phyloP scores from a whole-genome alignment of 495 filamentous ascomycete genomes.

The Xanthoparmelia taractica region DNA sequence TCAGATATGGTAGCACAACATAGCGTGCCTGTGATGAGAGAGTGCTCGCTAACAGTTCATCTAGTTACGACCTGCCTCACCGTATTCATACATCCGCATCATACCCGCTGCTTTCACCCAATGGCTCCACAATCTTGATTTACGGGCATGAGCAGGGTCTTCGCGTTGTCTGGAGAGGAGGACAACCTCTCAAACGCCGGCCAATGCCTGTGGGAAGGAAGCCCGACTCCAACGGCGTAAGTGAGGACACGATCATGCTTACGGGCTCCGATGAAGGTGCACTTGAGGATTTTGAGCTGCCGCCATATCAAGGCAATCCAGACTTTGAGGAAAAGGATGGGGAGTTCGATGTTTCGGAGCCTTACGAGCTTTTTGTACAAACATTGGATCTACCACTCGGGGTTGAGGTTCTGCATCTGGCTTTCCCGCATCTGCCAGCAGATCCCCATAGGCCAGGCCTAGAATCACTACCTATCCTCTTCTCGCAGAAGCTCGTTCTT shows the following conservation, averaged over 20 bases:
- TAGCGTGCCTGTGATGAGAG: constrained; percentile 1
- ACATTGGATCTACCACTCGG: constrained; percentile 61
- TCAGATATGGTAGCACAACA: constrained; percentile 43
- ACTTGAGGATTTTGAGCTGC: constrained; percentile 33
- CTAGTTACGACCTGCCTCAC: constrained; percentile 67
- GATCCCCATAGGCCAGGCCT: constrained; percentile 38
- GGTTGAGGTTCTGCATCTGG: constrained; percentile 51
- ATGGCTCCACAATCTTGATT: constrained; percentile 75
- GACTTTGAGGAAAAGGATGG: constrained; percentile 52
- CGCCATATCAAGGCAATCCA: constrained; percentile 41
- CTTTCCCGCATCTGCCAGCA: constrained; percentile 49
- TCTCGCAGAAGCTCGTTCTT: constrained; percentile 60
- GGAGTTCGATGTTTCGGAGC: constrained; percentile 47
- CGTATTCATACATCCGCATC: constrained; percentile 64
- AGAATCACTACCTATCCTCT: constrained; percentile 51
- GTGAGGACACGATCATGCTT: constrained; percentile 60
- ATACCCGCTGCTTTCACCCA: constrained; percentile 70
- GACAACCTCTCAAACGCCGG: constrained; percentile 51
- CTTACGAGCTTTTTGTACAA: constrained; percentile 51
- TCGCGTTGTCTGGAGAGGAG: constrained; percentile 74
- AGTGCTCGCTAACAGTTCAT: constrained; percentile 12
- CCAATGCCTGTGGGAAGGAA: constrained; percentile 28
- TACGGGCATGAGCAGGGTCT: constrained; percentile 77
- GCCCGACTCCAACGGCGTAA: constrained; percentile 31
- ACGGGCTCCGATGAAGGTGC: constrained; percentile 75